Evolutionary conservation across 768 basidiomycete species (phyloP).

Genomic region (Boletus sp.): DNA sequence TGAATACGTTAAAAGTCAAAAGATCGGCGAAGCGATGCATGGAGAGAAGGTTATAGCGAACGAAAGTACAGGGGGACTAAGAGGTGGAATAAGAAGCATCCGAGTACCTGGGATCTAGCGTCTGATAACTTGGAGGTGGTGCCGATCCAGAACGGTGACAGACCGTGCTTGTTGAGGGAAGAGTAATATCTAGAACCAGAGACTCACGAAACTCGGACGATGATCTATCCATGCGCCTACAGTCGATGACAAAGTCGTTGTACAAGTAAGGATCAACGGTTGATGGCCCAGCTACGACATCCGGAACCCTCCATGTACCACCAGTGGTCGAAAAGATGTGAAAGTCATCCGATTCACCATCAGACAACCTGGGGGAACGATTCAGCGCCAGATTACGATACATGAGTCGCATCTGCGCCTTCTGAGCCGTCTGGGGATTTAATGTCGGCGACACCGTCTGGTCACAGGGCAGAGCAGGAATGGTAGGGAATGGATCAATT

Average conservation of each 20-base stretch:
- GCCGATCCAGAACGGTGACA: background rate
- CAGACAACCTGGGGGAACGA: background rate
- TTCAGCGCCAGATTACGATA: background rate
- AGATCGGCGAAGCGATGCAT: background rate
- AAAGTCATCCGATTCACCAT: background rate
- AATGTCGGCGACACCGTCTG: background rate
- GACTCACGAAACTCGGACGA: background rate
- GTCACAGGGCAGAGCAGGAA: background rate
- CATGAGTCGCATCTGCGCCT: background rate
- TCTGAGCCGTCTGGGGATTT: background rate
- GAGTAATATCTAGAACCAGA: background rate
- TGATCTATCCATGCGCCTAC: background rate
- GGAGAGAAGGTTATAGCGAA: background rate
- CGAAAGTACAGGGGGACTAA: too few relatives aligned
- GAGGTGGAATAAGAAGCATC: too few relatives aligned
- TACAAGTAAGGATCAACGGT: background rate
- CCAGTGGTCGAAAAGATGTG: background rate
- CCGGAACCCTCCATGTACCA: background rate
- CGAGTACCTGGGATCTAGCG: background rate
- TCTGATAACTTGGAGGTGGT: constrained; percentile 1
- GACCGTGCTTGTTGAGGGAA: background rate
- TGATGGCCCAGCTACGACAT: background rate
- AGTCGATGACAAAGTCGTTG: background rate
- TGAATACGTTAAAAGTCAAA: too few relatives aligned
- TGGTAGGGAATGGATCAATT: constrained; percentile 3